Conservation (phyloP, 495 filamentous ascomycete species). For the Neurospora sp. region DNA sequence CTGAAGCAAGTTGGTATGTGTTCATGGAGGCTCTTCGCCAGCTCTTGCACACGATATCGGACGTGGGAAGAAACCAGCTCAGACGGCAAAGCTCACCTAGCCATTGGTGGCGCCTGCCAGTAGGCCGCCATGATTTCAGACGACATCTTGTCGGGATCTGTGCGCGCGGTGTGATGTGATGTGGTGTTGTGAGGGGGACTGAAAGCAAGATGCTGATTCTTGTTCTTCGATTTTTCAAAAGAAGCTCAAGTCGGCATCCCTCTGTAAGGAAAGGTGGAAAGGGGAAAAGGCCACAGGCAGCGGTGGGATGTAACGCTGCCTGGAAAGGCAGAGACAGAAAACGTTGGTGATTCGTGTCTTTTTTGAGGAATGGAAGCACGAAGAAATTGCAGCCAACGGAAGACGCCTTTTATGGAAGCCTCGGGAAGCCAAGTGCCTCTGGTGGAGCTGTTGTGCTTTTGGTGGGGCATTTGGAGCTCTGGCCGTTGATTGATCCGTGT, state of each 20-base stretch:
- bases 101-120: conserved; percentile 59
- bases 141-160: conserved; percentile 9
- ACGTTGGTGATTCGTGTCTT: conserved; percentile 26
- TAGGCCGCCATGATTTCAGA: conserved; percentile 50
- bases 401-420: not conserved
- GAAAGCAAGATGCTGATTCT: conserved; percentile 2
- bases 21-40: not conserved
- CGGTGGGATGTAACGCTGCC: conserved; percentile 8
- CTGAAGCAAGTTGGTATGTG: conserved; percentile 30
- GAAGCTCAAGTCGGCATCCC: conserved; percentile 16
- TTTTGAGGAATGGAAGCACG: conserved; percentile 18
- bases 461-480: not conserved
- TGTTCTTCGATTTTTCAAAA: conserved; percentile 7
- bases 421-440: not conserved
- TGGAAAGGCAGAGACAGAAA: conserved; percentile 1
- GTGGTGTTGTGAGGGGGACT: conserved; percentile 1
- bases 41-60: not conserved
- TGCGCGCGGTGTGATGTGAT: not conserved
- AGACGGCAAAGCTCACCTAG: conserved; percentile 42
- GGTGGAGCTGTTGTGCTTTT: not conserved
- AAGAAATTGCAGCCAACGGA: conserved; percentile 11
- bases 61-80: not conserved
- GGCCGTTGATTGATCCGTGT: not conserved
- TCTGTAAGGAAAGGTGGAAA: conserved; percentile 4
- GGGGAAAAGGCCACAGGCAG: conserved; percentile 3